These are phyloP conservation scores for Phyllostachys edulis DNA, from an alignment of 176 grass and related monocot genomes.

Conservation along the genomic window DNA sequence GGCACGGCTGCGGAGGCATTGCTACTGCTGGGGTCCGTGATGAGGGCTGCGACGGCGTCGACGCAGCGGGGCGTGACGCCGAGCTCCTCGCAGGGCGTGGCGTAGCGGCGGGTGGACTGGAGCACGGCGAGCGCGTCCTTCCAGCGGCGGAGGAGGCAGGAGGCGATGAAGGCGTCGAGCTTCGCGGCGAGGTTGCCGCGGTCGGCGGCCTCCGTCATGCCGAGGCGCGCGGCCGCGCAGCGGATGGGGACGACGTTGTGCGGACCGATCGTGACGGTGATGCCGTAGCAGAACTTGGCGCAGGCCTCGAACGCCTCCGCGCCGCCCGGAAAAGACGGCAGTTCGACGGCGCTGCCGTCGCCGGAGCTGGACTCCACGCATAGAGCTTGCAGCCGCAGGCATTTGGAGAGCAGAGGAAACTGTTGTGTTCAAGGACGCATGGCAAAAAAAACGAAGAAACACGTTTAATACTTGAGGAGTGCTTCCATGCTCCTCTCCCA, in stretches of 20 bases:
- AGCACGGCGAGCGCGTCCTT: constrained; percentile 63
- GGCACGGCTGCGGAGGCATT: not conserved
- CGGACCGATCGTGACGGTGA: constrained; percentile 58
- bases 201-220: constrained; percentile 62
- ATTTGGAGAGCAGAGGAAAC: constrained; percentile 85
- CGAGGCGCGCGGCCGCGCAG: constrained; percentile 64
- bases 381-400: constrained; percentile 49
- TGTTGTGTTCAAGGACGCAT: constrained; percentile 21
- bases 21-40: not conserved
- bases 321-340: constrained; percentile 58
- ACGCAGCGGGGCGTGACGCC: constrained; percentile 56
- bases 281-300: constrained; percentile 82
- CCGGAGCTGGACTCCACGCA: constrained; percentile 32
- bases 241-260: constrained; percentile 65
- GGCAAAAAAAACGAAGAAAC: not conserved
- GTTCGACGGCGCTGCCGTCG: constrained; percentile 4
- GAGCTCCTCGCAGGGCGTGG: constrained; percentile 51
- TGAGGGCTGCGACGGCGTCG: constrained; percentile 50
- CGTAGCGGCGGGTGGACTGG: constrained; percentile 37
- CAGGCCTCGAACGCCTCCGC: constrained; percentile 73
- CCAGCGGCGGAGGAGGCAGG: constrained; percentile 81
- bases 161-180: constrained; percentile 67
- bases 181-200: constrained; percentile 64
- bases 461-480: not conserved
- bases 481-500: no score